phyloP scores from a whole-genome alignment of 495 filamentous ascomycete genomes.

The Penicillium maclennaniae region DNA sequence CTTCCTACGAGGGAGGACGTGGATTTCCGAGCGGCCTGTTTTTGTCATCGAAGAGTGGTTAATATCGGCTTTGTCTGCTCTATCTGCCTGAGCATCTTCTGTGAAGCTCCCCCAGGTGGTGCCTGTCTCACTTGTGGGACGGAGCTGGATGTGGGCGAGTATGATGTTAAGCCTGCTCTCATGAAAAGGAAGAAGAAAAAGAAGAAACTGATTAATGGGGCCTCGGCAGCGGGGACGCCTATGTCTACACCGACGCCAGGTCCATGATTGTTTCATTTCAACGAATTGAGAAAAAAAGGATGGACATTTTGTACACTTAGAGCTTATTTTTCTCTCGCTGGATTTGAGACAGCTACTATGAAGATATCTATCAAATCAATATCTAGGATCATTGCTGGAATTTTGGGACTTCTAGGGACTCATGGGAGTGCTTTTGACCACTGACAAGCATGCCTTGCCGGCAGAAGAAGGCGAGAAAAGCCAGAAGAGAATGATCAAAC shows the following conservation, averaged over 20 bases:
- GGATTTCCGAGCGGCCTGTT: conserved; percentile 95
- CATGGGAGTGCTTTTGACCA: not conserved
- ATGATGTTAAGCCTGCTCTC: conserved; percentile 72
- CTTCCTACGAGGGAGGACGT: conserved; percentile 80
- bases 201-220: conserved; percentile 52
- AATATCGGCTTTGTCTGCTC: conserved; percentile 94
- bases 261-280: conserved; percentile 20
- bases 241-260: conserved; percentile 42
- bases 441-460: not conserved
- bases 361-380: not conserved
- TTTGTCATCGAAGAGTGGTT: conserved; percentile 88
- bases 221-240: conserved; percentile 39
- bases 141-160: conserved; percentile 69
- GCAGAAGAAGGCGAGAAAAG: not conserved
- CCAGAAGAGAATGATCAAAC: not conserved
- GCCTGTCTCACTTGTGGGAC: conserved; percentile 91
- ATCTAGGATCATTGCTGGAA: not conserved
- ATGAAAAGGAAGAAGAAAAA: conserved; percentile 71
- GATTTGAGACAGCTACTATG: conserved; percentile 5
- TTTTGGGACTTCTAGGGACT: not conserved
- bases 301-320: not conserved
- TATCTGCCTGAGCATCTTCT: conserved; percentile 87
- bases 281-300: not conserved
- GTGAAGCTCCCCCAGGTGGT: conserved; percentile 58
- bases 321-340: conserved; percentile 2